Percentiles rank a stretch among this genome's conserved stretches.
Evolutionary conservation across 176 grass and related monocot genomes (phyloP).

Genomic region (Carex cristatella): DNA sequence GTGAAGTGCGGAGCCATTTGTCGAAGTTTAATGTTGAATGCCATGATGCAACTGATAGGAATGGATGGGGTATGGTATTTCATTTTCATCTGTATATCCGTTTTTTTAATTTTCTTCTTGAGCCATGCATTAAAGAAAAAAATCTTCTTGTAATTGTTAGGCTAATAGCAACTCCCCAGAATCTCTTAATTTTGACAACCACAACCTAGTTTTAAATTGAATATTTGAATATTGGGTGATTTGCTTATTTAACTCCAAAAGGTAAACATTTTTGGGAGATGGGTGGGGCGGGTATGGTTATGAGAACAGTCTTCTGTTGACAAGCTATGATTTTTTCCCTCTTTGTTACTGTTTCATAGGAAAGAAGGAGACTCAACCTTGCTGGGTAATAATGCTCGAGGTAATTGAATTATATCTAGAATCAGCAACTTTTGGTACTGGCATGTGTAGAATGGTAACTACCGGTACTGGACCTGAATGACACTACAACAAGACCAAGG

Average conservation of each 20-base stretch:
- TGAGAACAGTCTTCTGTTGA: not conserved
- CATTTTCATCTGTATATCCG: not conserved
- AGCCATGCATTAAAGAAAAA: not conserved
- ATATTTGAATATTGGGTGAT: not conserved
- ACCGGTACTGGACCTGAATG: not conserved
- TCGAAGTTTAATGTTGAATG: constrained; percentile 76
- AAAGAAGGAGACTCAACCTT: constrained; percentile 44
- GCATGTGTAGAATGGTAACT: not conserved
- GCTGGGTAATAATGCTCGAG: constrained; percentile 99
- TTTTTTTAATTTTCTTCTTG: not conserved
- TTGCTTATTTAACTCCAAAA: not conserved
- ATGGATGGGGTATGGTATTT: constrained; percentile 78
- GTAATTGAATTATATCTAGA: constrained; percentile 29
- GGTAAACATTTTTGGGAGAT: not conserved
- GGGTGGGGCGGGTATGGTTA: not conserved
- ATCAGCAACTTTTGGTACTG: not conserved
- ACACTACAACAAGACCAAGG: not conserved
- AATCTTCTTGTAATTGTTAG: not conserved
- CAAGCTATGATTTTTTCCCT: not conserved
- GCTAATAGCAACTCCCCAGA: not conserved
- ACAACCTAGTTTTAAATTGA: not conserved
- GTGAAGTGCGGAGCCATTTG: constrained; percentile 83
- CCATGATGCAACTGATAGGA: constrained; percentile 75
- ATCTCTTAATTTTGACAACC: not conserved
- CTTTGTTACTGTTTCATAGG: constrained; percentile 35